A percentile compares a stretch with the other conserved stretches of the same genome.
Conservation (phyloP, 345 rosid genomes). For the Eucalyptus sp. region DNA sequence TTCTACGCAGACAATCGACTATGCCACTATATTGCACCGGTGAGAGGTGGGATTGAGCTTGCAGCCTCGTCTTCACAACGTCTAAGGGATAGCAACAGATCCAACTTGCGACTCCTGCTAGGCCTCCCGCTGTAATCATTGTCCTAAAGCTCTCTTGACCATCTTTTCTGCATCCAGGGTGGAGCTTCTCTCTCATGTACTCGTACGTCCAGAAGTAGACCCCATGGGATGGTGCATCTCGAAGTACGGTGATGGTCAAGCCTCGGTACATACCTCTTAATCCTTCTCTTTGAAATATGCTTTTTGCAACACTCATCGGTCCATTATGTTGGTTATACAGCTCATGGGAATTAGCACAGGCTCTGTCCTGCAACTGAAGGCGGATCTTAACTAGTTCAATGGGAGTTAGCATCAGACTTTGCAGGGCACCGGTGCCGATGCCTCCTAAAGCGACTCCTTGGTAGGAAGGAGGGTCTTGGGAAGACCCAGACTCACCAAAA, state of each 20-base stretch:
- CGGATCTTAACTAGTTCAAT: slow-evolving; percentile 80
- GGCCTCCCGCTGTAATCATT: slow-evolving; percentile 75
- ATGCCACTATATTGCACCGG: slow-evolving; percentile 40
- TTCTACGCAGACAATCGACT: slow-evolving; percentile 50
- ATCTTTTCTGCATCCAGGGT: slow-evolving; percentile 78
- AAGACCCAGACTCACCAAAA: slow-evolving; percentile 35
- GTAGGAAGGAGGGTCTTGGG: slow-evolving; percentile 67
- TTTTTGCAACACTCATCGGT: slow-evolving; percentile 48
- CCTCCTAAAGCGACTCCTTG: slow-evolving; percentile 81
- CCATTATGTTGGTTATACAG: slow-evolving; percentile 8
- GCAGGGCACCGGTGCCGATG: slow-evolving; percentile 72
- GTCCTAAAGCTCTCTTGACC: slow-evolving; percentile 56
- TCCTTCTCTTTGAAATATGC: slow-evolving; percentile 51
- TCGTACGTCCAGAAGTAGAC: slow-evolving; percentile 90
- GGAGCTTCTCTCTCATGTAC: slow-evolving; percentile 58
- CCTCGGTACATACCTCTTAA: slow-evolving; percentile 62
- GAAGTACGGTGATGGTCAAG: slow-evolving; percentile 49
- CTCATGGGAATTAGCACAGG: neutral
- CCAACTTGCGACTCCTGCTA: slow-evolving; percentile 95
- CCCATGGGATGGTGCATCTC: slow-evolving; percentile 85
- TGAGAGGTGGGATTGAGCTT: slow-evolving; percentile 40
- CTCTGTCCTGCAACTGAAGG: slow-evolving; percentile 47
- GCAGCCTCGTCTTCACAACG: slow-evolving; percentile 81
- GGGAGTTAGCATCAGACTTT: slow-evolving; percentile 65
- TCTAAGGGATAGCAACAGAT: slow-evolving; percentile 71